phyloP scores from a whole-genome alignment of 1,139 yeast genomes.

The Suhomyces bokatorum region DNA sequence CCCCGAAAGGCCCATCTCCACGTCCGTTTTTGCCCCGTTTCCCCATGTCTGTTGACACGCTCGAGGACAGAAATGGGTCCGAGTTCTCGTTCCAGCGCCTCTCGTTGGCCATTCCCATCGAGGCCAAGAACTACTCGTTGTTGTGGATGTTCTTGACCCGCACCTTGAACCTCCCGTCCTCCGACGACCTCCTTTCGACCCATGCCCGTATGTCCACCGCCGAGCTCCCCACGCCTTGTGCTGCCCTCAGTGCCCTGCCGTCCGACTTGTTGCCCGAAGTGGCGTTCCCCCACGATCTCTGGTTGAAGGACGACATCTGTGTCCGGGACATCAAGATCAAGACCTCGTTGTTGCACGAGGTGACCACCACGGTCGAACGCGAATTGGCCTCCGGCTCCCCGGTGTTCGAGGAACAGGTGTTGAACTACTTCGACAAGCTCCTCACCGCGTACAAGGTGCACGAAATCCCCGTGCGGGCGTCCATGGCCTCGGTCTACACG shows the following conservation, averaged over 20 bases:
- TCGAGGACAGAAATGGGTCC: constrained; percentile 1
- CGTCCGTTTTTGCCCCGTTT: background rate
- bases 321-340: constrained; percentile 39
- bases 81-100: constrained; percentile 25
- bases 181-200: constrained; percentile 9
- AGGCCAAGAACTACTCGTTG: constrained; percentile 28
- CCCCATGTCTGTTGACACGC: background rate
- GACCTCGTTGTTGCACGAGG: constrained; percentile 35
- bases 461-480: constrained; percentile 25
- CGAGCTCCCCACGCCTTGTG: constrained; percentile 2
- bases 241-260: no score
- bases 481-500: constrained; percentile 10
- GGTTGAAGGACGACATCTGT: constrained; percentile 38
- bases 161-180: constrained; percentile 23
- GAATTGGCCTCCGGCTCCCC: constrained; percentile 19
- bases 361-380: constrained; percentile 34
- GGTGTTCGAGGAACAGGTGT: constrained; percentile 32
- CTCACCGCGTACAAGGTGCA: constrained; percentile 39
- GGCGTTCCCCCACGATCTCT: constrained; percentile 39
- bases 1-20: background rate
- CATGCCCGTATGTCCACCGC: constrained; percentile 1
- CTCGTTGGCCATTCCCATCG: constrained; percentile 30
- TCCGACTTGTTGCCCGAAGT: constrained; percentile 37
- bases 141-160: constrained; percentile 26
- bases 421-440: constrained; percentile 38